Percentiles rank a stretch among this genome's conserved stretches.
Conservation (phyloP, 1,284 basidiomycete genomes). For the Trametes polyzona region DNA sequence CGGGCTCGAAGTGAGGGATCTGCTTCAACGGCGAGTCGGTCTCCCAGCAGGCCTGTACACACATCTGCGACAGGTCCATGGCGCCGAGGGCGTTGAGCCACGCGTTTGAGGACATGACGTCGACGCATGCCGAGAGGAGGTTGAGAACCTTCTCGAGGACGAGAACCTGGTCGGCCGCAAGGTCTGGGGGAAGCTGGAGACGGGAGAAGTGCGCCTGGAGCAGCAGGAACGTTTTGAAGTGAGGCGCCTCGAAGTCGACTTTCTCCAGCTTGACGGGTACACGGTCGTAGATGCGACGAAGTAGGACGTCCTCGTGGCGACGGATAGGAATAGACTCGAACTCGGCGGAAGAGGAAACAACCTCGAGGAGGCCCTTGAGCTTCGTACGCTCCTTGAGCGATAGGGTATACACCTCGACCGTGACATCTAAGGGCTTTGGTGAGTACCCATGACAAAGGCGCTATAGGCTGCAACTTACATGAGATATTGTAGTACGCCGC, state of each 20-base stretch:
- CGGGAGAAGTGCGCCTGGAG: constrained; percentile 97
- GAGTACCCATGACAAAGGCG: constrained; percentile 6
- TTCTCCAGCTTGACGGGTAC: constrained; percentile 92
- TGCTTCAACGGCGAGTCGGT: constrained; percentile 93
- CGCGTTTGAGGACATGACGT: constrained; percentile 97
- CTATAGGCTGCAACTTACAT: constrained; percentile 49
- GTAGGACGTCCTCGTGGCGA: constrained; percentile 83
- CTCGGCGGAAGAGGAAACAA: constrained; percentile 94
- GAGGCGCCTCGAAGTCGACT: constrained; percentile 89
- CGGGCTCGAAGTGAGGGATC: constrained; percentile 92
- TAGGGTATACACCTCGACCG: constrained; percentile 95
- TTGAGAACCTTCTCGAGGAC: constrained; percentile 92
- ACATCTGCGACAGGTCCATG: constrained; percentile 99
- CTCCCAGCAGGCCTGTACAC: constrained; percentile 98
- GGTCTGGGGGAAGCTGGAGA: constrained; percentile 88
- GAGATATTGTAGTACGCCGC: constrained; percentile 93
- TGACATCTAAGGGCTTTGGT: constrained; percentile 65
- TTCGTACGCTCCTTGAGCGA: constrained; percentile 98
- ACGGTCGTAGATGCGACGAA: constrained; percentile 93
- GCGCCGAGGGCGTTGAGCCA: constrained; percentile 94
- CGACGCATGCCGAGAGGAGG: constrained; percentile 90
- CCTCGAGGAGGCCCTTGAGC: constrained; percentile 94
- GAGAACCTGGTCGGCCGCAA: constrained; percentile 87
- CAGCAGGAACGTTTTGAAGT: constrained; percentile 98
- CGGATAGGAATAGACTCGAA: constrained; percentile 96